These are phyloP conservation scores for Ploettnerulaceae sp. DNA, from an alignment of 2,329 filamentous ascomycete species.

Conservation along the genomic window DNA sequence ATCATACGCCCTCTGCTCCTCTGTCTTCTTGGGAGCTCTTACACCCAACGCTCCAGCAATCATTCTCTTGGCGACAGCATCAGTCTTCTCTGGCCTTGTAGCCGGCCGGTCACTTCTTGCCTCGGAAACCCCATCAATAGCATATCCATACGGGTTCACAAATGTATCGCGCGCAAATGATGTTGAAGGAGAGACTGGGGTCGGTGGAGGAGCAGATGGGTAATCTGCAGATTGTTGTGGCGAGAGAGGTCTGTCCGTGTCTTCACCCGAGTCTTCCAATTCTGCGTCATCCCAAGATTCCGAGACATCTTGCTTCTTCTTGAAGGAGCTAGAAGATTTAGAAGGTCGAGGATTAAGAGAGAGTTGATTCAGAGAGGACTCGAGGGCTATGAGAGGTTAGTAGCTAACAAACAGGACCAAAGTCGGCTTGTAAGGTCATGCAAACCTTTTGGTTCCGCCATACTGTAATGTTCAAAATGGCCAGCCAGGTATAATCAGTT, in stretches of 20 bases:
- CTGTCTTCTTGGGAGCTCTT: conserved; percentile 72
- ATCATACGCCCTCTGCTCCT: conserved; percentile 86
- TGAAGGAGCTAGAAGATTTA: conserved; percentile 22
- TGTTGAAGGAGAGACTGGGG: conserved; percentile 55
- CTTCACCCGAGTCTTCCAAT: conserved; percentile 37
- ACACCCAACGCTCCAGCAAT: conserved; percentile 87
- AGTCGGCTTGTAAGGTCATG: too few relatives aligned
- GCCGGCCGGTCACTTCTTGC: conserved; percentile 18
- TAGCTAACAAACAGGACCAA: neutral
- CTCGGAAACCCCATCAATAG: conserved; percentile 11
- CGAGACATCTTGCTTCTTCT: conserved; percentile 43
- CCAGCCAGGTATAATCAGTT: too few relatives aligned
- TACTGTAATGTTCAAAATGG: too few relatives aligned
- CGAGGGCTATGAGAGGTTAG: conserved; percentile 24
- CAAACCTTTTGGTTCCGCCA: too few relatives aligned
- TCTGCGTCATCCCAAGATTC: conserved; percentile 79
- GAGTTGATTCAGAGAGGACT: conserved; percentile 28
- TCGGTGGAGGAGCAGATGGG: conserved; percentile 58
- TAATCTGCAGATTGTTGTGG: conserved; percentile 29
- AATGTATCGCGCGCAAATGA: conserved; percentile 16
- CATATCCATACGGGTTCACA: conserved; percentile 25
- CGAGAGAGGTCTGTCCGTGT: conserved; percentile 26
- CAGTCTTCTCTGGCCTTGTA: conserved; percentile 79
- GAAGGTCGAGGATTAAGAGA: conserved; percentile 25
- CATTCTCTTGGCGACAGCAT: conserved; percentile 81